phyloP scores from a whole-genome alignment of 257 asterid species.

The Fraxinus cuspidata region DNA sequence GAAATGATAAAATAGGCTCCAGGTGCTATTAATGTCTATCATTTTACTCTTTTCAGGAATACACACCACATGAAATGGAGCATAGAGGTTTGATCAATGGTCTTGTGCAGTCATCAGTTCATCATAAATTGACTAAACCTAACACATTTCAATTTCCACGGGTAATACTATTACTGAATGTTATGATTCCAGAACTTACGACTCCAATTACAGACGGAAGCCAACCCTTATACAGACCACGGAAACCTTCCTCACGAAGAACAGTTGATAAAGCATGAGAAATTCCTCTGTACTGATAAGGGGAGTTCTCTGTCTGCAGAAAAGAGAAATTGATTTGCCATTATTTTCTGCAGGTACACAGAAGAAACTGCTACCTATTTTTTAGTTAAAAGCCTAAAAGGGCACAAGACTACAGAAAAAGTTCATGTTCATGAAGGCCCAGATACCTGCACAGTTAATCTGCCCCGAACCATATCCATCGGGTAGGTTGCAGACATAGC shows the following conservation, averaged over 20 bases:
- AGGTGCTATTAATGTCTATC: neutral
- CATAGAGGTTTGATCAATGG: neutral
- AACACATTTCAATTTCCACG: neutral
- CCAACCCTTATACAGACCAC: conserved; percentile 97
- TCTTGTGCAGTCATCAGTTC: conserved; percentile 13
- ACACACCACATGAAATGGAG: neutral
- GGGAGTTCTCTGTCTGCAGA: conserved; percentile 84
- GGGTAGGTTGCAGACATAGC: conserved; percentile 99
- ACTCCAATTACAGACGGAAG: conserved; percentile 99
- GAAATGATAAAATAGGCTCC: neutral
- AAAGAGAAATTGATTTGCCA: conserved; percentile 23
- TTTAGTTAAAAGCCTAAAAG: neutral
- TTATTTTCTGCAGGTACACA: conserved; percentile 7
- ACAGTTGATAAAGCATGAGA: conserved; percentile 90
- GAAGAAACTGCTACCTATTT: neutral
- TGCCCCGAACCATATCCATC: conserved; percentile 98
- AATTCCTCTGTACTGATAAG: conserved; percentile 93
- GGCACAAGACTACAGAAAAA: neutral
- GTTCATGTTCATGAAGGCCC: conserved; percentile 7
- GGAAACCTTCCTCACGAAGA: conserved; percentile 97
- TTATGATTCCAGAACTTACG: conserved; percentile 53
- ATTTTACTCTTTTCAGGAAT: neutral
- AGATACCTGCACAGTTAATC: conserved; percentile 90
- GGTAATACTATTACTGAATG: conserved; percentile 13
- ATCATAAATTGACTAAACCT: conserved; percentile 8